A percentile compares a stretch with the other conserved stretches of the same genome.
These are phyloP conservation scores for Cordia subcordata DNA, from an alignment of 257 asterid species.

Conservation along the genomic window DNA sequence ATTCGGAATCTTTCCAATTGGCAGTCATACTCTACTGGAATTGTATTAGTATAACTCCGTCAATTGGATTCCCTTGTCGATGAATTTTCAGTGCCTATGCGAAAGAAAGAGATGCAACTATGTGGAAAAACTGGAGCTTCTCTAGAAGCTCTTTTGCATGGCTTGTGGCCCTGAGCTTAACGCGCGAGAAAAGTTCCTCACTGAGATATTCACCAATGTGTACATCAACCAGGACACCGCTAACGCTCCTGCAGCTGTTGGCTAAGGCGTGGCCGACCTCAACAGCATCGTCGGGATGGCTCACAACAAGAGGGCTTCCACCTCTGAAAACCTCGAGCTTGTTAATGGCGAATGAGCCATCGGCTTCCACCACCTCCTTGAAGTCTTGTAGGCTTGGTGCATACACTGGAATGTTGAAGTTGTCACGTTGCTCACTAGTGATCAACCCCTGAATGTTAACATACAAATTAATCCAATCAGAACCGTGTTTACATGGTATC, in stretches of 20 bases:
- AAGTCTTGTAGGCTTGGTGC: conserved; percentile 90
- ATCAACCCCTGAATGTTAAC: conserved; percentile 55
- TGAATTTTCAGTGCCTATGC: conserved; percentile 19
- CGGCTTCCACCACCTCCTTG: conserved; percentile 81
- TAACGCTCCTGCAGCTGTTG: conserved; percentile 76
- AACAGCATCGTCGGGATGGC: conserved; percentile 64
- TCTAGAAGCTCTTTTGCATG: conserved; percentile 74
- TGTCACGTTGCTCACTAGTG: conserved; percentile 66
- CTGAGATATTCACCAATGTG: conserved; percentile 79
- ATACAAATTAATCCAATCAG: background rate
- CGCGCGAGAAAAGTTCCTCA: conserved; percentile 65
- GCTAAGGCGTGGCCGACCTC: conserved; percentile 91
- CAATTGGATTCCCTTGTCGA: too few relatives aligned
- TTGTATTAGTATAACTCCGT: too few relatives aligned
- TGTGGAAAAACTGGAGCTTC: conserved; percentile 76
- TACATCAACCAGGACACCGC: conserved; percentile 91
- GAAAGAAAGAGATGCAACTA: conserved; percentile 87
- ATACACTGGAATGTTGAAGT: conserved; percentile 83
- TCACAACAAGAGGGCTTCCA: conserved; percentile 92
- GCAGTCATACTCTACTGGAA: too few relatives aligned
- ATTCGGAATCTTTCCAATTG: too few relatives aligned
- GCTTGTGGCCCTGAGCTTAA: conserved; percentile 55
- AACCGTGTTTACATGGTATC: too few relatives aligned
- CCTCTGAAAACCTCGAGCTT: conserved; percentile 73
- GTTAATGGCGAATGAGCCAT: conserved; percentile 63